These are phyloP conservation scores for Clarireedia homoeocarpa DNA, from an alignment of 2,329 filamentous ascomycete genomes.

Conservation along the genomic window DNA sequence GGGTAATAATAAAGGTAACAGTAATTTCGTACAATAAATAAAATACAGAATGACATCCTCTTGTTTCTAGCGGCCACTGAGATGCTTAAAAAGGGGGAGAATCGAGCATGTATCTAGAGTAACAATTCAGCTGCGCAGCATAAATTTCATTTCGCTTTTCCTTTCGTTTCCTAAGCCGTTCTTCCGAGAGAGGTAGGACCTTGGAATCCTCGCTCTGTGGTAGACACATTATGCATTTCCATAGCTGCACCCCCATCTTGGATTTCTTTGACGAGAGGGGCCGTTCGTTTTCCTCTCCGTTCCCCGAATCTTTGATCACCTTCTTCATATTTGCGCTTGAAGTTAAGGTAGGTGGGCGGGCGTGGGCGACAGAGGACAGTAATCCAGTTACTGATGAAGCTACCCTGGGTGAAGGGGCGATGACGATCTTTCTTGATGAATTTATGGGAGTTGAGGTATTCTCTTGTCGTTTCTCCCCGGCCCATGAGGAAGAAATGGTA, in stretches of 20 bases:
- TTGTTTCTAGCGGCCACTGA: not conserved
- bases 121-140: not conserved
- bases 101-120: not conserved
- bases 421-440: conserved; percentile 89
- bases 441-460: conserved; percentile 94
- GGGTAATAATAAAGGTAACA: not conserved
- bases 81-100: not conserved
- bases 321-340: conserved; percentile 67
- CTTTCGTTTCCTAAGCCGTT: not conserved
- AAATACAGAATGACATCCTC: not conserved
- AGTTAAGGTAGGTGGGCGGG: conserved; percentile 79
- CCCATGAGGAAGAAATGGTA: conserved; percentile 92
- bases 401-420: conserved; percentile 78
- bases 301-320: conserved; percentile 78
- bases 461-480: conserved; percentile 87
- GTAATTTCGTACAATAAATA: not conserved
- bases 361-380: conserved; percentile 76
- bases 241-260: conserved; percentile 60
- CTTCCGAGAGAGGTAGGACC: conserved; percentile 35
- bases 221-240: conserved; percentile 49
- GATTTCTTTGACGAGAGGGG: conserved; percentile 41
- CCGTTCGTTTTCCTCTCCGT: conserved; percentile 43
- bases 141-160: not conserved
- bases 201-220: conserved; percentile 40
- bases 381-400: conserved; percentile 68